Evolutionary conservation across 2,329 filamentous ascomycete genomes (phyloP), one percentile per base, ranked within the genome.

Genomic region (Penicillium sumatraense): DNA sequence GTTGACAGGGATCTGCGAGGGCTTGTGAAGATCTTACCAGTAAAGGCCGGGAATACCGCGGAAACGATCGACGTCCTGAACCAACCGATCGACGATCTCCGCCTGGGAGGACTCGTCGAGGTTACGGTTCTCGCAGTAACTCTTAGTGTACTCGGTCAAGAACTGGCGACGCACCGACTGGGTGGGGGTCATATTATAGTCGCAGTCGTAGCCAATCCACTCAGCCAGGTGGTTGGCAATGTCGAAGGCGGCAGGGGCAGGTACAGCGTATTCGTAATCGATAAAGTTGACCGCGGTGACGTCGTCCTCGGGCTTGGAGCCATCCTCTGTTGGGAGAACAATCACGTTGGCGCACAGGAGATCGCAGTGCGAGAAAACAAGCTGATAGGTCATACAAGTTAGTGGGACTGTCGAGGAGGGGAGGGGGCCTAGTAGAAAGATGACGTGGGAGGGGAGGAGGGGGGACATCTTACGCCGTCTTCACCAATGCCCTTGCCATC

Each of bases 171-270:
- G 88, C 66, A 93, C 86, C 18, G 86, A 80, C 59, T 83, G 84
- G 1, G 90, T 95, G 5, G 95, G 95, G 53, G 98, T 83, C 63
- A 89, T 88, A 67, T 78, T 85, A 78, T 90, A 93, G 75, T 98
- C 92, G 80, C 95, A 99, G 67, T 96, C 91, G 69, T 97, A 97
- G 54, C 95, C 95, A 57, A 89, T 93, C 93, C 95, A 99, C 78
- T 99, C 95, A 45, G 95, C 92, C 72, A 99, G 96, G 80, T 99
- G 95, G 78, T 99, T 99, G 48, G 93, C 89, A 65, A 99, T 87
- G 73, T 99, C 95, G 75, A 99, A 99, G 2, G 93, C 93, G 3
- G 93, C 92, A 1, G 93, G 93, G 1, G 93, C 93, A 2, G 95
- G 93, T 4, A 91, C 95, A 13, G 93, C 92, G 75, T 99, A 99